Evolutionary conservation across 768 basidiomycete genomes (phyloP).

Genomic region (Lentinus tigrinus): DNA sequence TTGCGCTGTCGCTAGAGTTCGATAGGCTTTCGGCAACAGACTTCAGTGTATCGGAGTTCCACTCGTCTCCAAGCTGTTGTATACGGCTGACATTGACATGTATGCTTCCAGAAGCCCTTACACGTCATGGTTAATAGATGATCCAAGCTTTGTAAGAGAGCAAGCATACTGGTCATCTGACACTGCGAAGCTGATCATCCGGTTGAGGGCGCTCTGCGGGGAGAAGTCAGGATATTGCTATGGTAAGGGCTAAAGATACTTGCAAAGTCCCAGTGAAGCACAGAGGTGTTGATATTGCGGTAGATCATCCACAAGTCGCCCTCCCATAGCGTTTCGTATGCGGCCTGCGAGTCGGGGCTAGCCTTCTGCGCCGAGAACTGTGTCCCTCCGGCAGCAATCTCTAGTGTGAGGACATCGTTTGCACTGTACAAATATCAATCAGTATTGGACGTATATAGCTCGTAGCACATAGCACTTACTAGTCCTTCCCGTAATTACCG

Average conservation of each 20-base stretch:
- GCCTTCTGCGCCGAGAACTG: slow-evolving; percentile 46
- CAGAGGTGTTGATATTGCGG: slow-evolving; percentile 51
- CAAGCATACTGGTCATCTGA: slow-evolving; percentile 40
- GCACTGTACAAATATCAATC: slow-evolving; percentile 32
- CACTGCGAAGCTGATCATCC: slow-evolving; percentile 69
- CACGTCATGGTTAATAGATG: neutral
- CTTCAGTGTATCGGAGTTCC: slow-evolving; percentile 43
- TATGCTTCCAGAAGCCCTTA: slow-evolving; percentile 56
- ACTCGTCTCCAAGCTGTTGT: slow-evolving; percentile 47
- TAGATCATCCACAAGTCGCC: slow-evolving; percentile 74
- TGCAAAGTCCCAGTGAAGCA: slow-evolving; percentile 73
- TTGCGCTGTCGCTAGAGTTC: slow-evolving; percentile 40
- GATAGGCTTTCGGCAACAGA: slow-evolving; percentile 42
- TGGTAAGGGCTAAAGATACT: slow-evolving; percentile 25
- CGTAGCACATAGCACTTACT: slow-evolving; percentile 27
- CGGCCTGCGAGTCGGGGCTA: slow-evolving; percentile 33
- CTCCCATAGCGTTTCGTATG: slow-evolving; percentile 55
- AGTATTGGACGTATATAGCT: neutral
- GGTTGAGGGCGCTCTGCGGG: slow-evolving; percentile 55
- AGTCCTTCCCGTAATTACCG: slow-evolving; percentile 66
- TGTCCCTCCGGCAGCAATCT: slow-evolving; percentile 60
- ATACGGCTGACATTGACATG: slow-evolving; percentile 57
- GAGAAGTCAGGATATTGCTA: neutral
- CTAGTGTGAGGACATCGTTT: slow-evolving; percentile 61
- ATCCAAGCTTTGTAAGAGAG: neutral